A percentile compares a stretch with the other conserved stretches of the same genome.
These are phyloP conservation scores for Sonneratia caseolaris DNA, from an alignment of 345 rosid species.

Conservation along the genomic window DNA sequence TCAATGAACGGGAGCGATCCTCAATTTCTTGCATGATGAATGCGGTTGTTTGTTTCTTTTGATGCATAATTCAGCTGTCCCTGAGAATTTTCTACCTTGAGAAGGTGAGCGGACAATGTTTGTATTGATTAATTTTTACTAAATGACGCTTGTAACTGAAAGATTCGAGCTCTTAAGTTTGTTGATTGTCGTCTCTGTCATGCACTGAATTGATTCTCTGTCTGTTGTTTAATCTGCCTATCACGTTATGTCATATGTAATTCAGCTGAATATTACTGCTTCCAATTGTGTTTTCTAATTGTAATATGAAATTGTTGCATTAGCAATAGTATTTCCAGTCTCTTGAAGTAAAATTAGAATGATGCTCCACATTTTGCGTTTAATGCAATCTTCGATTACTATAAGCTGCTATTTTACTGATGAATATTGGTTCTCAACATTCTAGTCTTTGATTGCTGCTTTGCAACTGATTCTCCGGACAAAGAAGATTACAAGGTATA, in stretches of 20 bases:
- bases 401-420: not conserved
- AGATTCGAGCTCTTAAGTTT: not conserved
- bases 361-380: not conserved
- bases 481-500: slow-evolving; percentile 53
- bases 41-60: not conserved
- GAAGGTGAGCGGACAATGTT: not conserved
- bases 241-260: not conserved
- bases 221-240: not conserved
- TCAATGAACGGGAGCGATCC: not conserved
- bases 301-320: not conserved
- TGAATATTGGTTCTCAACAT: slow-evolving; percentile 5
- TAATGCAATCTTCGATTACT: not conserved
- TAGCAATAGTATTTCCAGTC: not conserved
- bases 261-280: not conserved
- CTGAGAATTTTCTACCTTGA: not conserved
- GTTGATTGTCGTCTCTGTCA: not conserved
- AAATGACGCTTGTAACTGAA: not conserved
- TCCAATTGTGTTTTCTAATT: not conserved
- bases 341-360: not conserved
- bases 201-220: not conserved
- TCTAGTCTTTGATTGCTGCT: slow-evolving; percentile 87
- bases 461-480: slow-evolving; percentile 56
- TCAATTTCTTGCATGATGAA: not conserved
- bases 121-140: not conserved
- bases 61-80: not conserved